A percentile compares a stretch with the other conserved stretches of the same genome.
These are phyloP conservation scores for Fusarium sp. DNA, from an alignment of 2,329 filamentous ascomycete genomes.

Conservation along the genomic window DNA sequence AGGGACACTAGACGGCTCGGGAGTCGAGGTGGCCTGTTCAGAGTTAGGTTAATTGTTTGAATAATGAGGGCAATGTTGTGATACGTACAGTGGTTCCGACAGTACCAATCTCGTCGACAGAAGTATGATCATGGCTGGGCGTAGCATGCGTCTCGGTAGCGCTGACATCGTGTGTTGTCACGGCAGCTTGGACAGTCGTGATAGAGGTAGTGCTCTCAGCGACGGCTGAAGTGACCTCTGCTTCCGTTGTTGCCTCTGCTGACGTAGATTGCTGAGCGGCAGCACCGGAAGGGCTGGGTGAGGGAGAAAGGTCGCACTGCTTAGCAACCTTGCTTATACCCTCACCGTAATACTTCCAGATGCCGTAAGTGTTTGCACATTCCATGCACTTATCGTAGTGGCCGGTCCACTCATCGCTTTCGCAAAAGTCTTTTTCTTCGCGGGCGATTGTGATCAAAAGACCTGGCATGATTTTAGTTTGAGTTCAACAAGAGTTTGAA, in stretches of 20 bases:
- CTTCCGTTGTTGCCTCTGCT: background rate
- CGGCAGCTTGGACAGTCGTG: background rate
- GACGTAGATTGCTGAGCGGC: background rate
- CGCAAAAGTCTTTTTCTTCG: constrained; percentile 49
- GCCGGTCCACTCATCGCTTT: constrained; percentile 52
- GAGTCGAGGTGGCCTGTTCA: constrained; percentile 4
- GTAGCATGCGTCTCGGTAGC: background rate
- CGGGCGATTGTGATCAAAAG: constrained; percentile 50
- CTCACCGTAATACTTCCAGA: constrained; percentile 58
- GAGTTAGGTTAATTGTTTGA: background rate
- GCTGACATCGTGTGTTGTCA: background rate
- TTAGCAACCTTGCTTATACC: constrained; percentile 49
- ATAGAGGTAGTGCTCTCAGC: background rate
- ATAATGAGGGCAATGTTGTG: background rate
- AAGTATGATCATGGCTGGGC: background rate
- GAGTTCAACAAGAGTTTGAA: background rate
- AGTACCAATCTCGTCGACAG: constrained; percentile 22
- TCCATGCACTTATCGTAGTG: constrained; percentile 56
- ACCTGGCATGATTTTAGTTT: background rate
- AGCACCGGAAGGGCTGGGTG: constrained; percentile 33
- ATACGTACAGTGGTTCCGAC: constrained; percentile 20
- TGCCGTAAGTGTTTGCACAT: constrained; percentile 56
- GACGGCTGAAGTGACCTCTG: background rate
- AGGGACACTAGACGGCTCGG: constrained; percentile 11
- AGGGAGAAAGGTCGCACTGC: constrained; percentile 43